Percentiles rank a stretch among this genome's conserved stretches.
Conservation (phyloP, 192 early-diverging fungal species). For the Borealophlyctis nickersoniae region DNA sequence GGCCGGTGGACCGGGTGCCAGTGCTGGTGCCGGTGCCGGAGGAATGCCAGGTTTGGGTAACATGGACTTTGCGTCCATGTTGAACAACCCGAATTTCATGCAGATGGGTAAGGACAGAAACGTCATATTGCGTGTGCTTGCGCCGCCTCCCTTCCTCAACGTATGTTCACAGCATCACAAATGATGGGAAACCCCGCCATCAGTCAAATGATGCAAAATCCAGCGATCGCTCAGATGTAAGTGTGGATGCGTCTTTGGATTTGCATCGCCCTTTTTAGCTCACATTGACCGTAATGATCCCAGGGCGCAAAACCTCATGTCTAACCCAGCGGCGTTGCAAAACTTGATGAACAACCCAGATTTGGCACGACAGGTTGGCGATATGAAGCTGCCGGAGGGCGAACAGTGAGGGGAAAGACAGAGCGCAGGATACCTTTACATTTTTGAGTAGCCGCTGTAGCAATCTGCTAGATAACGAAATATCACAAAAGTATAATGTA, state of each 20-base stretch:
- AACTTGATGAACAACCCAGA: slow-evolving; percentile 76
- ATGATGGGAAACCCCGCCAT: slow-evolving; percentile 73
- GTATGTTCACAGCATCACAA: slow-evolving; percentile 17
- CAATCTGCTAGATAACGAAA: too few species aligned
- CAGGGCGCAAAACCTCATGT: slow-evolving; percentile 79
- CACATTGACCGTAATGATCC: slow-evolving; percentile 12
- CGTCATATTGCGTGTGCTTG: slow-evolving; percentile 3
- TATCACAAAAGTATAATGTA: too few species aligned
- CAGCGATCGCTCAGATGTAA: slow-evolving; percentile 79
- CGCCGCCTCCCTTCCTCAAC: neutral
- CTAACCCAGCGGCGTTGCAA: slow-evolving; percentile 53
- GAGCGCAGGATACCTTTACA: too few species aligned
- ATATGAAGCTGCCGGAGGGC: too few species aligned
- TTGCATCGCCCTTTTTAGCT: slow-evolving; percentile 3
- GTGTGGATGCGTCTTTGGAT: slow-evolving; percentile 14
- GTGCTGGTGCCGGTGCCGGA: slow-evolving; percentile 53
- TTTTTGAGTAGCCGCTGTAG: too few species aligned
- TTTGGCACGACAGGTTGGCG: too few species aligned
- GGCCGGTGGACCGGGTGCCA: slow-evolving; percentile 19
- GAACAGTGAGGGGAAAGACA: too few species aligned
- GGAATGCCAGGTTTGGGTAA: slow-evolving; percentile 49
- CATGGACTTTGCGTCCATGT: slow-evolving; percentile 75
- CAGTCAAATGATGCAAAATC: slow-evolving; percentile 88
- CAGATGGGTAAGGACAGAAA: slow-evolving; percentile 63
- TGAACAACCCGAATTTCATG: slow-evolving; percentile 95